Base-by-base conservation (phyloP, 352 stramenopile species). In the Globisporangium cylindrosporum region DNA sequence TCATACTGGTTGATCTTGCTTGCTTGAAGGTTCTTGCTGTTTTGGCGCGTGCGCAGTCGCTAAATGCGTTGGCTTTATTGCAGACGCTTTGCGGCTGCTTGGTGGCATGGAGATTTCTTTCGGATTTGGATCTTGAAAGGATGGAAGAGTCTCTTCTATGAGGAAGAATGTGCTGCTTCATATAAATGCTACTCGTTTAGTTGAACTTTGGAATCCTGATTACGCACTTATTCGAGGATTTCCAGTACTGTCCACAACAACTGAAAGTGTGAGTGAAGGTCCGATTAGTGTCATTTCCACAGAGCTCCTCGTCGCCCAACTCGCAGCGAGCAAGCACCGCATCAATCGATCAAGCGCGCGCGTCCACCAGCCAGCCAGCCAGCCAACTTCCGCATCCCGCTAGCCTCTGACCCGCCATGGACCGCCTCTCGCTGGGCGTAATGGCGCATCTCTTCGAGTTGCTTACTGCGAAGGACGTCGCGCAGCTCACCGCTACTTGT, bases 361-460 rank as follows among this genome's bases (percentile, higher is more conserved):
- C 49, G 18, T 56, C 49, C 49, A 27, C 4, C 49, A 5, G 49
- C 49, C 49, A 27, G 41, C 49, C 49, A 27, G 41, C 57, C 18
- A 53, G 20, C 12, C 22, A 3, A 32, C 29, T 32, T 32, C 29
- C 29, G 60, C 25, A 20, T 22, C n/a, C 22, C 12, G 3, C n/a
- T 14, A 32, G 27, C 5, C 55, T 43, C 55, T 34, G 4, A 25
- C 49, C 3, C 38, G 51, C 56, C 34, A 94, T 93, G 84, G 83
- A 94, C 60, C 74, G 75, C 60, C 74, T 94, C 1, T 76, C 82
- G 14, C 74, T 85, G 14, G 66, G 72, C 36, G 73, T 85, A 25
- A 62, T 94, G 36, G 74, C 84, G 59, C 75, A 86, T 15, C 64
- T 94, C 58, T 86, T 93, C 48, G 77, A 79, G 67, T 73, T 92